Conservation (phyloP, 805 yeast species). For the Dipodascopsis tothii region DNA sequence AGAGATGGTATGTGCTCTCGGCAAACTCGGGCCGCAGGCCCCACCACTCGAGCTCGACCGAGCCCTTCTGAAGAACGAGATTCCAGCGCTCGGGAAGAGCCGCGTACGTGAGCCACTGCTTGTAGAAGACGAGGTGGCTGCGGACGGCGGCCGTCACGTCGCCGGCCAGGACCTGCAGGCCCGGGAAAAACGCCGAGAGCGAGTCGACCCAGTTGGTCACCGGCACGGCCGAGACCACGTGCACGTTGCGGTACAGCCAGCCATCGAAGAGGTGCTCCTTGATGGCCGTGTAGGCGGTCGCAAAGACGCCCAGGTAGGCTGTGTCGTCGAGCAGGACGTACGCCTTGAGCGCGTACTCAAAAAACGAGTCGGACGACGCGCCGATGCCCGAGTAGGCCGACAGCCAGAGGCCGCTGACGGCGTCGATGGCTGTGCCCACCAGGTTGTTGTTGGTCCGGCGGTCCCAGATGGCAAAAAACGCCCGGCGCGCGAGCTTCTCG, state of each 20-base stretch:
- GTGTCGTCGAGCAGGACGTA: slow-evolving; percentile 63
- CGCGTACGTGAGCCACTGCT: slow-evolving; percentile 72
- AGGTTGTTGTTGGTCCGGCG: slow-evolving; percentile 54
- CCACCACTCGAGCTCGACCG: slow-evolving; percentile 50
- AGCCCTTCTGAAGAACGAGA: slow-evolving; percentile 26
- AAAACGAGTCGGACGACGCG: slow-evolving; percentile 85
- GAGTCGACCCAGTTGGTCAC: slow-evolving; percentile 73
- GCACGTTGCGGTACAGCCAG: slow-evolving; percentile 52
- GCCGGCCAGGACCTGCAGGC: slow-evolving; percentile 72
- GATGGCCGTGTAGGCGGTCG: slow-evolving; percentile 50
- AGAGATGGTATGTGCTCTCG: slow-evolving; percentile 79
- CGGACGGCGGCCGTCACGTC: slow-evolving; percentile 57
- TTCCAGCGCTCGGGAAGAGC: slow-evolving; percentile 89
- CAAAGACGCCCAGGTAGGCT: slow-evolving; percentile 49
- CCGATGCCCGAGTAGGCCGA: slow-evolving; percentile 72
- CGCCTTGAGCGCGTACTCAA: slow-evolving; percentile 77
- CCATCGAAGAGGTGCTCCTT: slow-evolving; percentile 44
- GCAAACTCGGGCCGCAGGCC: slow-evolving; percentile 88
- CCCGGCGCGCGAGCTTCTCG: slow-evolving; percentile 50
- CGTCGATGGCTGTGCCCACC: slow-evolving; percentile 71
- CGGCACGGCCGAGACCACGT: slow-evolving; percentile 44
- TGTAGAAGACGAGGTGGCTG: slow-evolving; percentile 55
- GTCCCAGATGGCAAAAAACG: slow-evolving; percentile 67
- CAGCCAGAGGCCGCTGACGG: slow-evolving; percentile 47
- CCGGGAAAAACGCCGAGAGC: slow-evolving; percentile 82